Evolutionary conservation across 352 stramenopile species (phyloP), one percentile per base, ranked within the genome.

Genomic region (Phytopythium delawarense): DNA sequence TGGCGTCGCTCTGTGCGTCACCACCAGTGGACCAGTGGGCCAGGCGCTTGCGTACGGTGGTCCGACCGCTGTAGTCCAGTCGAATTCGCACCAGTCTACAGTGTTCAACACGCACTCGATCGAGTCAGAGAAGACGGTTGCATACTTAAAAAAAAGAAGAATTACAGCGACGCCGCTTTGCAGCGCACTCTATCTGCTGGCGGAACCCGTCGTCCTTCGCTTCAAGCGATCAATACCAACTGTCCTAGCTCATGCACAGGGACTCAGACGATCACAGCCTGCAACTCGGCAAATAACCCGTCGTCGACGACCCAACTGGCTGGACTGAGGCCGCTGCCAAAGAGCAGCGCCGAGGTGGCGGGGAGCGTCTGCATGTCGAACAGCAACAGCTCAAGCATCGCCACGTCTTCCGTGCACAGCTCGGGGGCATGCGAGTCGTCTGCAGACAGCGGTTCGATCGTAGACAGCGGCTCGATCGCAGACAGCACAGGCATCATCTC

Each of bases 321-420:
- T 21, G 40, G 2, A 15, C 40, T 21, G 4, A 8, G 4, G 40
- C 21, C 40, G 16, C 12, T 21, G 40, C 18, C 40, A 46, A 57
- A 5, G 30, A 16, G 21, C 16, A 20, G 51, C 34, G 34, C 0
- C 25, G 12, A 28, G 18, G 39, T 3, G 6, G 12, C 2, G 2
- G 52, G 52, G 4, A 48, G 52, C 18, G 52, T 8, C 34, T 49
- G 49, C 18, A 45, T 52, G 12, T 69, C 69, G 39, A 79, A 76
- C 20, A 79, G 65, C 60, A 79, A 58, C 51, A 76, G 63, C 45
- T 79, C 65, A 23, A 79, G 61, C 57, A 79, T 74, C 57, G 65
- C 42, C 25, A 79, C 11, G 20, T 57, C 51, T 13, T 45, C 34
- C 6, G 18, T 7, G 25, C 5, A 32, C 32, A 57, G 11, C 2